phyloP scores from a whole-genome alignment of 768 basidiomycete species.

The Trichaptum fuscoviolaceum region DNA sequence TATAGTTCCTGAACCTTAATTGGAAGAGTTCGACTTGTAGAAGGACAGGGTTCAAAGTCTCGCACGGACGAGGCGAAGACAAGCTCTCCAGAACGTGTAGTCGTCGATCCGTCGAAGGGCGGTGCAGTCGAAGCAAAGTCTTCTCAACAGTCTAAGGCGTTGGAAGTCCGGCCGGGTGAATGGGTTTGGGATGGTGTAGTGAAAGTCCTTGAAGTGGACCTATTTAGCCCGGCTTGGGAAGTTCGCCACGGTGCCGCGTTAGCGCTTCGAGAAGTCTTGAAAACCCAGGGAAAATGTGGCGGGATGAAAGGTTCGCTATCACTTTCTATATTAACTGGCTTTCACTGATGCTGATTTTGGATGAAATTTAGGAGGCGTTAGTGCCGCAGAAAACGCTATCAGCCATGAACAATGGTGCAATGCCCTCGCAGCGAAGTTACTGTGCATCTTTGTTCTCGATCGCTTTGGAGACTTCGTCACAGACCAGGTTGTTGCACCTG shows the following conservation, averaged over 20 bases:
- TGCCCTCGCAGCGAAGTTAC: conserved; percentile 74
- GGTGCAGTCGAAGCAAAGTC: conserved; percentile 78
- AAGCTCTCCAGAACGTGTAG: conserved; percentile 52
- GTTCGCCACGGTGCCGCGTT: conserved; percentile 90
- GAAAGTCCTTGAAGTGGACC: conserved; percentile 71
- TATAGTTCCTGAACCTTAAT: not conserved
- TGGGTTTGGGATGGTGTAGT: conserved; percentile 89
- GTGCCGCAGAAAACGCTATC: conserved; percentile 52
- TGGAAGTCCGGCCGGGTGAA: conserved; percentile 65
- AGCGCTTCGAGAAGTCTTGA: conserved; percentile 84
- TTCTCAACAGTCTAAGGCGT: conserved; percentile 61
- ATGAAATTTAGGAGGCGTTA: conserved; percentile 39
- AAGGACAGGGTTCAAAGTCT: conserved; percentile 49
- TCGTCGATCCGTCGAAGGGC: conserved; percentile 78
- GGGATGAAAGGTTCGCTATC: conserved; percentile 66
- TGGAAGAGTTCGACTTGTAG: conserved; percentile 67
- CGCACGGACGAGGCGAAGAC: conserved; percentile 47
- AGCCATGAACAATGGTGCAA: conserved; percentile 88
- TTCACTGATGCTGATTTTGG: conserved; percentile 6
- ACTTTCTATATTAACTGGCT: not conserved
- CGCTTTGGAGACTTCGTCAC: conserved; percentile 98
- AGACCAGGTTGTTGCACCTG: conserved; percentile 95
- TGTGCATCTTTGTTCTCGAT: conserved; percentile 89
- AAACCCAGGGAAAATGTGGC: conserved; percentile 73
- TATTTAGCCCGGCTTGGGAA: conserved; percentile 89